Evolutionary conservation across 176 grass and related monocot genomes (phyloP), one percentile per base, ranked within the genome.

Genomic region (Carex pumila): DNA sequence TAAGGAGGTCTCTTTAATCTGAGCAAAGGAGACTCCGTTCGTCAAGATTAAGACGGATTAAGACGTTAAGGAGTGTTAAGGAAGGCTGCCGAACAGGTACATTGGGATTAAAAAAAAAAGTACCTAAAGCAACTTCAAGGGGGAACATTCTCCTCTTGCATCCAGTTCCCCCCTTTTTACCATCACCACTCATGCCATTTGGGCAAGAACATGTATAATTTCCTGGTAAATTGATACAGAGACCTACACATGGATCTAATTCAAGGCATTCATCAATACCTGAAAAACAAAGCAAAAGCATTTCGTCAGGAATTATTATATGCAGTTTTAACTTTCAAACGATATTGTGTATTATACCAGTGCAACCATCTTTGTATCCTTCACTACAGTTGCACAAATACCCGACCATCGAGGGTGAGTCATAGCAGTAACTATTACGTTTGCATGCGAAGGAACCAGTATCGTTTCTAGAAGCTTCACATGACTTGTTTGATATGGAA

Each of bases 311-410:
- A 39, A 58, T n/a, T 58, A 58, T 18, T 59, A 59, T 7, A 59
- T 59, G 6, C 4, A n/a, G 4, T 59, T 59, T 59, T 0, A 39
- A 39, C 37, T 39, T 39, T 39, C 37, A n/a, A 59, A 1, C 5
- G n/a, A 5, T 39, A 39, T 58, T 59, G n/a, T 50, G 34, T 12
- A 55, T 71, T 34, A 39, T 19, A 88, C 89, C 65, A 2, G 0
- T 47, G 14, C 86, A 91, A 66, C 86, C 86, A 12, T 32, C 36
- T 1, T 10, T 1, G 69, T 91, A 91, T 56, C 89, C 89, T 0
- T 19, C 0, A 2, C 19, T 67, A 36, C 89, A 91, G 0, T 47
- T 67, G 53, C 89, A 91, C 0, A 63, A 66, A 3, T 91, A 88
- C 0, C 89, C 85, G 2, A 6, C 0, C 4, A 58, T 12, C 0